These are phyloP conservation scores for Lagenidium giganteum DNA, from an alignment of 352 stramenopile genomes.

Conservation along the genomic window DNA sequence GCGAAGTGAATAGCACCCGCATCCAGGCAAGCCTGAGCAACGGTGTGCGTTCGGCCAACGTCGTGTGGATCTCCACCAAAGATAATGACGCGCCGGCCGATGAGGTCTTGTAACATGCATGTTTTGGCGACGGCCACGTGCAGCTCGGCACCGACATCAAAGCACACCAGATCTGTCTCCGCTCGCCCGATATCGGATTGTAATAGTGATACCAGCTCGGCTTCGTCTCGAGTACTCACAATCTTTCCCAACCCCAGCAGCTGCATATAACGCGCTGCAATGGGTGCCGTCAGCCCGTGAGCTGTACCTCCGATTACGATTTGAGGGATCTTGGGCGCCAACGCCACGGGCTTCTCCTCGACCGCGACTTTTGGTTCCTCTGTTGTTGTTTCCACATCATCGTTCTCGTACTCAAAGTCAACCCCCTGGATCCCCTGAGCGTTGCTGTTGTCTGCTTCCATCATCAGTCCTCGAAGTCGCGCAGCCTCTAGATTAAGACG, in stretches of 20 bases:
- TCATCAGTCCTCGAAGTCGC: no score
- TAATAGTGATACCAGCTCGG: slow-evolving; percentile 30
- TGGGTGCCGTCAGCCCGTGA: slow-evolving; percentile 28
- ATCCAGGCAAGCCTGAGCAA: slow-evolving; percentile 36
- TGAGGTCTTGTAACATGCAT: slow-evolving; percentile 19
- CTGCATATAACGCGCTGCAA: slow-evolving; percentile 66
- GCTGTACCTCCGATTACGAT: slow-evolving; percentile 48
- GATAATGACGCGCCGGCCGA: slow-evolving; percentile 47
- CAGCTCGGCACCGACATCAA: slow-evolving; percentile 48
- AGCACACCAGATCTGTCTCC: slow-evolving; percentile 57
- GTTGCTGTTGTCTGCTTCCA: no score
- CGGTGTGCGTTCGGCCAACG: slow-evolving; percentile 20
- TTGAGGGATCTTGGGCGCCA: slow-evolving; percentile 51
- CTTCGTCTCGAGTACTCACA: slow-evolving; percentile 24
- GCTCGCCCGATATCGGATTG: slow-evolving; percentile 21
- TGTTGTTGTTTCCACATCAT: slow-evolving; percentile 1
- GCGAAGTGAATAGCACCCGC: slow-evolving; percentile 60
- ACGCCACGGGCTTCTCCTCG: slow-evolving; percentile 5
- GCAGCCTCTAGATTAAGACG: slow-evolving; percentile 9
- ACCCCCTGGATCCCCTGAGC: slow-evolving; percentile 25
- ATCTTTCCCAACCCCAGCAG: slow-evolving; percentile 59
- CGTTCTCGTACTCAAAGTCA: slow-evolving; percentile 40
- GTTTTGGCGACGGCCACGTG: slow-evolving; percentile 40
- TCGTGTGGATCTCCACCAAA: slow-evolving; percentile 42
- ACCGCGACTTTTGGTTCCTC: not conserved